Base-by-base conservation (phyloP, 2,329 filamentous ascomycete genomes). In the Sporothrix globosa region DNA sequence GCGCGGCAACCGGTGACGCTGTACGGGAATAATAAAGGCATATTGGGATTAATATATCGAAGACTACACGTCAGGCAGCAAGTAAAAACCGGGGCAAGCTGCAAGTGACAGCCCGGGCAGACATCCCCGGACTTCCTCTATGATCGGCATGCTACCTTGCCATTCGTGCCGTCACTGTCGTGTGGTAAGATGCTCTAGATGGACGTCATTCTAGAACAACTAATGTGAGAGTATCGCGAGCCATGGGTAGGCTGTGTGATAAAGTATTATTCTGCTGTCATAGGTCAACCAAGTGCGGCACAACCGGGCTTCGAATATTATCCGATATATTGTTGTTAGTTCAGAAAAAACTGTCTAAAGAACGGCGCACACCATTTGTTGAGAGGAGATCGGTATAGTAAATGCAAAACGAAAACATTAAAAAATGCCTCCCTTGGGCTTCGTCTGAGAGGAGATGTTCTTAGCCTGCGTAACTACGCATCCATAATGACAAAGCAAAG, bases 121-220 rank as follows among this genome's bases (percentile, higher is more conserved):
- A 46, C 24, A 39, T 52, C 63, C 30, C 63, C 61, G 61, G 44
- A 17, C 14, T 13, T 50, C 14, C 61, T 11, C 19, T 39, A 52
- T 52, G 46, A 39, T 50, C 46, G 63, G 30, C 46, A 4, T 66
- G 46, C 63, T 24, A n/a, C 27, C 63, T 50, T n/a, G 41, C 44
- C n/a, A 13, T 14, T 27, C 58, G 17, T n/a, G 24, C 14, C 44
- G 24, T 30, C 21, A 48, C 19, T 61, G 56, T 39, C n/a, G 39
- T 46, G 21, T 61, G 39, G 39, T n/a, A 44, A 61, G 58, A n/a
- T 13, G n/a, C 10, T 46, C 39, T 27, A 17, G 58, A 46, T 24
- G n/a, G 14, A 44, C 39, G 3, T 46, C n/a, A n/a, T 27, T 61
- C 58, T 10, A 46, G n/a, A 61, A 44, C 17, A 58, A 21, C 17